These are phyloP conservation scores for Dittrichia graveolens DNA, from an alignment of 129 eudicot species.

Conservation along the genomic window DNA sequence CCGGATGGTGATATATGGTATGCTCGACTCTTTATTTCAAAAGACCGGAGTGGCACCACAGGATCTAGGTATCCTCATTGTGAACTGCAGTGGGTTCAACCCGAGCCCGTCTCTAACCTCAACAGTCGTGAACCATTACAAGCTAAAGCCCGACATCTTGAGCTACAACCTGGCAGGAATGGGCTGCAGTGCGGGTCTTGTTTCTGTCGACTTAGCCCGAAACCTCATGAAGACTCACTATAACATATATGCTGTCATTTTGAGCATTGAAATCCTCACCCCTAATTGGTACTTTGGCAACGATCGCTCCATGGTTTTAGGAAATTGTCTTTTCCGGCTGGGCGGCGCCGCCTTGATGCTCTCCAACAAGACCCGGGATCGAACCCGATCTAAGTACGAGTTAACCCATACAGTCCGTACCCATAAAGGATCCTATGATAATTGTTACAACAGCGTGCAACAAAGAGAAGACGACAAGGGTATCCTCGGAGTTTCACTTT, in stretches of 20 bases:
- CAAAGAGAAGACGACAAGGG: constrained; percentile 14
- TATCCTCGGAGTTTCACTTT: constrained; percentile 3
- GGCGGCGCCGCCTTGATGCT: constrained; percentile 23
- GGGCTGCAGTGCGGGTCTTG: constrained; percentile 24
- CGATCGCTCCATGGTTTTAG: constrained; percentile 14
- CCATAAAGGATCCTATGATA: not conserved
- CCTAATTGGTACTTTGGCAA: constrained; percentile 9
- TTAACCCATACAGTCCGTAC: not conserved
- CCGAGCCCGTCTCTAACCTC: constrained; percentile 18
- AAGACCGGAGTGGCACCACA: constrained; percentile 15
- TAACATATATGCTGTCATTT: not conserved
- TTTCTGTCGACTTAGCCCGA: constrained; percentile 15
- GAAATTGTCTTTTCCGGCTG: constrained; percentile 1
- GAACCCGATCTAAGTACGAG: constrained; percentile 9
- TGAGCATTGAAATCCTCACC: constrained; percentile 8
- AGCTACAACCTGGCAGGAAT: constrained; percentile 6
- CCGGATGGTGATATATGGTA: constrained; percentile 11
- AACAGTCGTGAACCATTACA: constrained; percentile 12
- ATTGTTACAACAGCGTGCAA: constrained; percentile 4
- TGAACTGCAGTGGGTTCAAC: constrained; percentile 15
- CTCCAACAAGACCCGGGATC: constrained; percentile 11
- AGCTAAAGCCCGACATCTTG: constrained; percentile 7
- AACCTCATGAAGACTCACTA: not conserved
- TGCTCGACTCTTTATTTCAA: constrained; percentile 1
- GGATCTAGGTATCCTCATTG: constrained; percentile 5